Evolutionary conservation across 495 filamentous ascomycete genomes (phyloP), one percentile per base, ranked within the genome.

Genomic region (Bryoglossum gracile): DNA sequence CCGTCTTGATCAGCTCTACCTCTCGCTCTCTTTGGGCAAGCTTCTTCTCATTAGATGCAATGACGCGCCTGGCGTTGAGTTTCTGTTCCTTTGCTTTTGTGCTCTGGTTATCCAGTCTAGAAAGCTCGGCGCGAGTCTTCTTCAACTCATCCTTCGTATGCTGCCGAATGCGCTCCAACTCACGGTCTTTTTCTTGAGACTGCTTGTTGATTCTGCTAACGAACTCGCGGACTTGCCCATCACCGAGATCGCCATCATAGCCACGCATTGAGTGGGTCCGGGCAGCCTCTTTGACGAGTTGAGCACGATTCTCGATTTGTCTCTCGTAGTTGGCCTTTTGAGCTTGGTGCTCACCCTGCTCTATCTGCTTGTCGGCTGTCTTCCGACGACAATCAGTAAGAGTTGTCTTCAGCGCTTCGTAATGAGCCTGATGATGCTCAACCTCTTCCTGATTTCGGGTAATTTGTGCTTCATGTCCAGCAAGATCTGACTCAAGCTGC

Each of bases 251-350:
- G 8, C 76, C 76, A 44, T 94, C 87, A 57, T 87, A 91, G 0
- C 89, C 90, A 17, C 85, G 81, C 46, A 97, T 84, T 48, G 79
- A 83, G 62, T 96, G 87, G n/a, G 68, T 70, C 22, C 81, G 75
- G 14, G 89, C 85, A 35, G 85, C 77, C 9, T 94, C 83, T 53
- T 78, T 86, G 49, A 96, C 81, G 63, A 94, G 75, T 1, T 68
- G 69, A 50, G 82, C 73, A 21, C 91, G 82, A 19, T 74, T 65
- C 51, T 75, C 68, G 4, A 95, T 58, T 42, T 94, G 84, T 9
- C 80, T 78, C 60, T 95, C 88, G 57, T 91, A 89, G 52, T 83
- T 84, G 57, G 83, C 81, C 63, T 89, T 87, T 61, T 95, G 81
- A 6, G 90, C 89, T 63, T 92, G 80, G 58, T 81, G 80, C 58